Conservation (phyloP, 352 stramenopile species). For the Pythium phragmitis region DNA sequence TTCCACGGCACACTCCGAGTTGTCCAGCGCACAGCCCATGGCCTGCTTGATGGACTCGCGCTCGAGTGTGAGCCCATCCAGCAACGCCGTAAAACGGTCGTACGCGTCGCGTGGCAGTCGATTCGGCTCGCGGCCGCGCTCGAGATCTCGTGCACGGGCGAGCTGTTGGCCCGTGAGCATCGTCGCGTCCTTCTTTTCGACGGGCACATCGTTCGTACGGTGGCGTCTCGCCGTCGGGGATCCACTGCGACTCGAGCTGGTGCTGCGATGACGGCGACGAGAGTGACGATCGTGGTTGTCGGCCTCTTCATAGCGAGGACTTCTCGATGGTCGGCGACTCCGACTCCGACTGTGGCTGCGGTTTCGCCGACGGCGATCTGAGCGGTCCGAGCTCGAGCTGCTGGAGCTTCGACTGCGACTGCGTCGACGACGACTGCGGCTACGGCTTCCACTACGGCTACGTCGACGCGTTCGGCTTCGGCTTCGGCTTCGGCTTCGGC, state of each 20-base stretch:
- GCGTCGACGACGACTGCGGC: background rate
- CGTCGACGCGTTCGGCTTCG: slow-evolving; percentile 25
- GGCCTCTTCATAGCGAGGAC: background rate
- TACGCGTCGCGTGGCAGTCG: slow-evolving; percentile 51
- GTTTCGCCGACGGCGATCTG: background rate
- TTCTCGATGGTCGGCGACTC: background rate
- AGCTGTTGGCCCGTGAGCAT: slow-evolving; percentile 75
- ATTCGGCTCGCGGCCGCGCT: slow-evolving; percentile 55
- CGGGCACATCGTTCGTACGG: background rate
- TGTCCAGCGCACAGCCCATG: slow-evolving; percentile 81
- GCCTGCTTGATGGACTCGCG: slow-evolving; percentile 63
- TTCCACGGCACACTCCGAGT: slow-evolving; percentile 74
- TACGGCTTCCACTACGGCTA: slow-evolving; percentile 21
- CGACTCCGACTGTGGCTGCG: slow-evolving; percentile 16
- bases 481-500: background rate
- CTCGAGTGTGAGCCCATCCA: slow-evolving; percentile 55
- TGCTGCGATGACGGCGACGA: background rate
- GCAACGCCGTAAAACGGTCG: slow-evolving; percentile 47
- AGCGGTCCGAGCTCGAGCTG: slow-evolving; percentile 3
- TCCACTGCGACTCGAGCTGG: slow-evolving; percentile 17
- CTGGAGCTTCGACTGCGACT: slow-evolving; percentile 17
- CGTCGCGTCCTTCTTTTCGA: slow-evolving; percentile 17
- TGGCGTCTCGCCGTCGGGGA: background rate
- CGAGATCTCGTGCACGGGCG: slow-evolving; percentile 59
- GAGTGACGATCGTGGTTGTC: background rate